Conservation (phyloP, 78 protist genomes). For the Pigoraptor vietnamica region DNA sequence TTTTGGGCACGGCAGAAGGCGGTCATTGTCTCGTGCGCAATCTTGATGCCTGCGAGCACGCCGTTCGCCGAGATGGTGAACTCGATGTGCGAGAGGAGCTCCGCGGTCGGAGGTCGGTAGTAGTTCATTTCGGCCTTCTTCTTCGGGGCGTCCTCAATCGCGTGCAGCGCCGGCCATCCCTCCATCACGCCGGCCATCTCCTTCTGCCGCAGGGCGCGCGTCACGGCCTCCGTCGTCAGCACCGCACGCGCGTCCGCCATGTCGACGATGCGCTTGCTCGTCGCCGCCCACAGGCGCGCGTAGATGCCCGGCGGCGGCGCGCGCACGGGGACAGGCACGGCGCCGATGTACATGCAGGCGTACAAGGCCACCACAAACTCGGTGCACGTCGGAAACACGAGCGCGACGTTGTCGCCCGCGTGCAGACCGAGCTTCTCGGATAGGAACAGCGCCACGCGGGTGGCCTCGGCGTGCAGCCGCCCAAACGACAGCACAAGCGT, state of each 20-base stretch:
- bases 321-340: not conserved
- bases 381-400: not conserved
- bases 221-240: not conserved
- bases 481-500: not conserved
- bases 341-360: slow-evolving; percentile 2
- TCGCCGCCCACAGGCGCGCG: not conserved
- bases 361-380: not conserved
- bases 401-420: not conserved
- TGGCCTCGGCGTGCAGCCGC: not conserved
- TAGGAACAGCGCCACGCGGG: not conserved
- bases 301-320: not conserved
- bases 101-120: not conserved
- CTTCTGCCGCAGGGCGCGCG: not conserved
- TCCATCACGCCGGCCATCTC: not conserved
- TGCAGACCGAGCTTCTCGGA: not conserved
- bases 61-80: not conserved
- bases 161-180: not conserved
- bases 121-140: not conserved
- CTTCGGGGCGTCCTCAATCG: not conserved
- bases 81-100: not conserved
- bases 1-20: not conserved
- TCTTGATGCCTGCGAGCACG: not conserved
- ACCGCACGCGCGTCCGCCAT: not conserved
- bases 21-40: not conserved
- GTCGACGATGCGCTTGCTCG: not conserved